Percentiles rank a stretch among this genome's conserved stretches.
Conservation (phyloP, 257 asterid genomes). For the Solanum phureja region DNA sequence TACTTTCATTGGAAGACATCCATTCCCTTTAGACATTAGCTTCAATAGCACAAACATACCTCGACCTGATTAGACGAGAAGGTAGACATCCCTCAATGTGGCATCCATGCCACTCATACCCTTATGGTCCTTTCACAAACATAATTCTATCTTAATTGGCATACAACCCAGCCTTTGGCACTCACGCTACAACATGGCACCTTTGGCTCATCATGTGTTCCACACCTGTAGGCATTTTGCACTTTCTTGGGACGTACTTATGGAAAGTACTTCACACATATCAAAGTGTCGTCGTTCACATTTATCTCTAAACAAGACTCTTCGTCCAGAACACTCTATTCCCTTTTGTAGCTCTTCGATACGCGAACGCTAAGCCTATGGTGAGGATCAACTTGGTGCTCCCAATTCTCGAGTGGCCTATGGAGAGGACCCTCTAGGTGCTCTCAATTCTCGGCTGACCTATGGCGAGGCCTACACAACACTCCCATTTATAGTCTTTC, state of each 20-base stretch:
- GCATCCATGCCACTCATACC: not conserved
- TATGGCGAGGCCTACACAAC: not conserved
- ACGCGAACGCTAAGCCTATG: not conserved
- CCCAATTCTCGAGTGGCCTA: not conserved
- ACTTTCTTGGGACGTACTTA: not conserved
- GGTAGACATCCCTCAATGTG: not conserved
- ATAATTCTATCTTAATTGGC: not conserved
- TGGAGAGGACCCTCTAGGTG: not conserved
- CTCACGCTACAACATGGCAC: not conserved
- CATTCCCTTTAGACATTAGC: not conserved
- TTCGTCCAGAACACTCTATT: fast-evolving
- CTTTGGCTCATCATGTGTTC: not conserved
- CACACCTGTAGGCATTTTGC: not conserved
- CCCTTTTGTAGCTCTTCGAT: not conserved
- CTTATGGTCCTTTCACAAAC: not conserved
- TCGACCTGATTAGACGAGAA: not conserved
- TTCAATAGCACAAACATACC: not conserved
- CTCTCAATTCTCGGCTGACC: not conserved
- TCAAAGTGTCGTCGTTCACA: not conserved
- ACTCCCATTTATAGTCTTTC: not conserved
- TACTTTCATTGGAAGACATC: not conserved
- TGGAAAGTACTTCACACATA: not conserved
- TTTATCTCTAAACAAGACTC: not conserved
- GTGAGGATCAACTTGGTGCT: not conserved
- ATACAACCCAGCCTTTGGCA: not conserved